phyloP scores from a whole-genome alignment of 768 basidiomycete species.

The Leucogyrophana mollusca region DNA sequence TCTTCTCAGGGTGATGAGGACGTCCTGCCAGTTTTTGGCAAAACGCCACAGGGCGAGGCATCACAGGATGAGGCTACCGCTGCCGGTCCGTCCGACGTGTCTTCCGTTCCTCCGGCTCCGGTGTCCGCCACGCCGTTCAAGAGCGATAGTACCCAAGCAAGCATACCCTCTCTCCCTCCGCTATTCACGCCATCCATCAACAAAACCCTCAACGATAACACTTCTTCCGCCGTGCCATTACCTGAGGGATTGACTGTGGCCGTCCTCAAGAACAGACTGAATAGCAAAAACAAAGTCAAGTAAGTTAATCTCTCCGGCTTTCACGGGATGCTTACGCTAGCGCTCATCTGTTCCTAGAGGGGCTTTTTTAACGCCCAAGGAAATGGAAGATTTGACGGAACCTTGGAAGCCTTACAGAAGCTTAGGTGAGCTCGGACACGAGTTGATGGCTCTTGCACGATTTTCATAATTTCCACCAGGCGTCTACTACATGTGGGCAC shows the following conservation, averaged over 20 bases:
- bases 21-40: constrained; percentile 29
- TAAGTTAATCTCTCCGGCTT: constrained; percentile 36
- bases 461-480: constrained; percentile 34
- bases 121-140: constrained; percentile 24
- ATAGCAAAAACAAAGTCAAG: constrained; percentile 74
- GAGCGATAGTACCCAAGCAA: constrained; percentile 12
- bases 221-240: constrained; percentile 36
- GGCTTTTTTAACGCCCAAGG: constrained; percentile 70
- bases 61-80: constrained; percentile 9
- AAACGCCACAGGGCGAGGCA: constrained; percentile 4
- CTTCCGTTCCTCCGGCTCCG: constrained; percentile 32
- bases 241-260: constrained; percentile 60
- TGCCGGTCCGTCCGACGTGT: constrained; percentile 25
- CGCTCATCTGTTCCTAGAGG: constrained; percentile 42
- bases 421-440: constrained; percentile 48
- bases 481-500: constrained; percentile 88
- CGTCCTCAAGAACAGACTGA: constrained; percentile 56
- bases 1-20: constrained; percentile 17
- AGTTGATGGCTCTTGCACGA: background rate
- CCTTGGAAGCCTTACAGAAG: constrained; percentile 83
- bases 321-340: too few relatives aligned
- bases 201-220: constrained; percentile 44
- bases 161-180: constrained; percentile 44
- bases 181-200: constrained; percentile 71
- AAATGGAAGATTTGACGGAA: constrained; percentile 79